Percentiles rank a stretch among this genome's conserved stretches.
Evolutionary conservation across 169 alveolate genomes (phyloP).

Genomic region (Plasmodium inui): DNA sequence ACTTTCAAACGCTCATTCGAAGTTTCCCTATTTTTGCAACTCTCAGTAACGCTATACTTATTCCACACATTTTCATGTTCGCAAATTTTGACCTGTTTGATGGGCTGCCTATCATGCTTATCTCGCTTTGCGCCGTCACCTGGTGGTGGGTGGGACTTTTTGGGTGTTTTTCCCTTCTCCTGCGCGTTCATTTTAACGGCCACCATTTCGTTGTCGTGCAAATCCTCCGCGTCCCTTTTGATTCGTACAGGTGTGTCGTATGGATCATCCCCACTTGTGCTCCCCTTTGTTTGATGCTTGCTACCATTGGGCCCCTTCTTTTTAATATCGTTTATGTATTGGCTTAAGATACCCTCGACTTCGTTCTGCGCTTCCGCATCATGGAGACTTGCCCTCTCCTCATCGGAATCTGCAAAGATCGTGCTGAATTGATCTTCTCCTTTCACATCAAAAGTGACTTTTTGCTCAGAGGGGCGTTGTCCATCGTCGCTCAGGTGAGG

Average conservation of each 20-base stretch:
- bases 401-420: conserved; percentile 7
- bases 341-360: conserved; percentile 7
- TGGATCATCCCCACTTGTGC: background rate
- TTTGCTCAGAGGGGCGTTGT: background rate
- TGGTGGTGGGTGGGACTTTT: background rate
- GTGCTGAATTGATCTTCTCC: background rate
- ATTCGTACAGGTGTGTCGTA: background rate
- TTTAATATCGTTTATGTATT: background rate
- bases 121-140: conserved; percentile 8
- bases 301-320: background rate
- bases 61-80: conserved; percentile 53
- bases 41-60: conserved; percentile 54
- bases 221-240: background rate
- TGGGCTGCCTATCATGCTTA: conserved; percentile 2
- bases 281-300: background rate
- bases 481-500: background rate
- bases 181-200: background rate
- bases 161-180: background rate
- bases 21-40: conserved; percentile 1
- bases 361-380: conserved; percentile 2
- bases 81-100: conserved; percentile 64
- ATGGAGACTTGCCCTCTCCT: background rate
- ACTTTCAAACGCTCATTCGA: conserved; percentile 40
- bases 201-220: background rate
- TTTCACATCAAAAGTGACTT: conserved; percentile 16